Evolutionary conservation across 768 basidiomycete species (phyloP).

Genomic region (Lentinula sp.): DNA sequence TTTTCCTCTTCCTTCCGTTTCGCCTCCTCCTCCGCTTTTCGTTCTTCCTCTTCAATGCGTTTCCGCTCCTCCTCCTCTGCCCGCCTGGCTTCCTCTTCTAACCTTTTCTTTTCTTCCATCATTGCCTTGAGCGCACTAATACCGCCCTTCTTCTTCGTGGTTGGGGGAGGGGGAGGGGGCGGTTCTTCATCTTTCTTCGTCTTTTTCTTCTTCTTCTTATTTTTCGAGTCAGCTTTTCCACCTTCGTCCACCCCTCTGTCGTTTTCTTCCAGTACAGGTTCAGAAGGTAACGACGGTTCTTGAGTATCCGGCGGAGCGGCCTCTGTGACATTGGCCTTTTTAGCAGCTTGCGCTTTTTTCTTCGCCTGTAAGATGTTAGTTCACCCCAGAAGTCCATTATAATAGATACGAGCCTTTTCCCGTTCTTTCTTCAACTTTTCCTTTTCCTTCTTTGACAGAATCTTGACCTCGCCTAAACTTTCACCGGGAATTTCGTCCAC

Average conservation of each 20-base stretch:
- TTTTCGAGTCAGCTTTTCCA: constrained; percentile 45
- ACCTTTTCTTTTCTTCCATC: constrained; percentile 86
- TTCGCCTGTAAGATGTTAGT: constrained; percentile 54
- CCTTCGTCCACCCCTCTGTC: constrained; percentile 62
- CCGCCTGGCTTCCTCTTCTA: constrained; percentile 78
- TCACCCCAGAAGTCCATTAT: background rate
- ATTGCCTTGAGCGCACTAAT: constrained; percentile 82
- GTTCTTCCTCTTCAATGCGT: constrained; percentile 88
- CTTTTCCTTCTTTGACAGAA: constrained; percentile 94
- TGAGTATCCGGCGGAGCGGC: constrained; percentile 22
- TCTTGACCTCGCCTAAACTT: constrained; percentile 50
- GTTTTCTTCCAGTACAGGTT: constrained; percentile 43
- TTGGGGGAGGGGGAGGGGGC: constrained; percentile 30
- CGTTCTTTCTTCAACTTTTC: constrained; percentile 95
- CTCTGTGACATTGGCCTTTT: constrained; percentile 46
- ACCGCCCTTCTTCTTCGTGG: constrained; percentile 68
- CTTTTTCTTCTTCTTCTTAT: constrained; percentile 90
- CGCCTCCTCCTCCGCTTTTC: constrained; percentile 70
- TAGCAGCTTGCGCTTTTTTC: constrained; percentile 91
- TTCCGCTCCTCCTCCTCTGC: constrained; percentile 72
- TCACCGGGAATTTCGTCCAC: constrained; percentile 27
- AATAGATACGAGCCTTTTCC: constrained; percentile 60
- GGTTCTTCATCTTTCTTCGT: constrained; percentile 52
- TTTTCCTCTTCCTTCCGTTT: constrained; percentile 77
- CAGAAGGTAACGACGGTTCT: constrained; percentile 20